Percentiles rank a stretch among this genome's conserved stretches.
Evolutionary conservation across 2,329 filamentous ascomycete species (phyloP).

Genomic region (Cylindrodendrum hubeiense): DNA sequence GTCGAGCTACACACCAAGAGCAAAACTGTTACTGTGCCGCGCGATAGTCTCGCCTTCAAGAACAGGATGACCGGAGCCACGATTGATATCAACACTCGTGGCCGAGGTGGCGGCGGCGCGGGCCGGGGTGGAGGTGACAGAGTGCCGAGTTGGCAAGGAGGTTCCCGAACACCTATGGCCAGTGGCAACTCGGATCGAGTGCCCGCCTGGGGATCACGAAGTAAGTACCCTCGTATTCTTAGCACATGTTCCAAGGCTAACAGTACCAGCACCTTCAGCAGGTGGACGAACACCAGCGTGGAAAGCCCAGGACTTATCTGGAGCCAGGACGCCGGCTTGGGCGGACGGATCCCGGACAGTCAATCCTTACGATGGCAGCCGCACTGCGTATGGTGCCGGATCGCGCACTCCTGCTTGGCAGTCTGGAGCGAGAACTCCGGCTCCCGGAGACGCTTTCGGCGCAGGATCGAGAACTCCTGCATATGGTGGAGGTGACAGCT

Average conservation of each 20-base stretch:
- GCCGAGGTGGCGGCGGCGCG: slow-evolving; percentile 59
- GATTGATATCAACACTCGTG: slow-evolving; percentile 75
- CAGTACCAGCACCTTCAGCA: slow-evolving; percentile 64
- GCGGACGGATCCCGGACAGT: slow-evolving; percentile 75
- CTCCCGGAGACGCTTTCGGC: slow-evolving; percentile 70
- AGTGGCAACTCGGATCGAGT: slow-evolving; percentile 73
- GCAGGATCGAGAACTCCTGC: slow-evolving; percentile 77
- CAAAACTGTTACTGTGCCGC: slow-evolving; percentile 88
- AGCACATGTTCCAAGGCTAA: slow-evolving; percentile 38
- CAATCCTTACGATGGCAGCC: slow-evolving; percentile 79
- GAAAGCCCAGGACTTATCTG: slow-evolving; percentile 65
- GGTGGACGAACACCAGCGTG: slow-evolving; percentile 74
- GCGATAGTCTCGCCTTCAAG: slow-evolving; percentile 85
- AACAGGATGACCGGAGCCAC: slow-evolving; percentile 83
- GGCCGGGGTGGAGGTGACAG: slow-evolving; percentile 60
- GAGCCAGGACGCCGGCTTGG: slow-evolving; percentile 78
- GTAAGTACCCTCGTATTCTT: slow-evolving; percentile 62
- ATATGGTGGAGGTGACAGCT: slow-evolving; percentile 70
- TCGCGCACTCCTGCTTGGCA: slow-evolving; percentile 83
- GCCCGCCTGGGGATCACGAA: slow-evolving; percentile 80
- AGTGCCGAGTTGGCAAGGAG: slow-evolving; percentile 70
- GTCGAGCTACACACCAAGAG: slow-evolving; percentile 95
- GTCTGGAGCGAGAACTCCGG: slow-evolving; percentile 80
- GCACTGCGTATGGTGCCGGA: slow-evolving; percentile 82
- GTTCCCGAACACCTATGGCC: slow-evolving; percentile 77